These are phyloP conservation scores for Saccharomycopsis hybrid DNA, from an alignment of 1,139 yeast genomes.

Conservation along the genomic window DNA sequence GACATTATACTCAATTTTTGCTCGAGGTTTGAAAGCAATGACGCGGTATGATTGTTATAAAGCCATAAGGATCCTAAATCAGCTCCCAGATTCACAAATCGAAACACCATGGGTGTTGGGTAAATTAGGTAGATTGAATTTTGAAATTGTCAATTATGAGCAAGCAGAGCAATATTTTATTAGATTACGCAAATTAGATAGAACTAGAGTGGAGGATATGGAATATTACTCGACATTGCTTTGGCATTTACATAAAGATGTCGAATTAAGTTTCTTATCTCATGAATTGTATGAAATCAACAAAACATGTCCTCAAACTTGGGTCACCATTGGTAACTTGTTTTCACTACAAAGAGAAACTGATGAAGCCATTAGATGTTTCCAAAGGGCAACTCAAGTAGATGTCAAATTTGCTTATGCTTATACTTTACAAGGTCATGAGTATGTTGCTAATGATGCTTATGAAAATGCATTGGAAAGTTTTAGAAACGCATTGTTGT, in stretches of 20 bases:
- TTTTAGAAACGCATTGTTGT: constrained; percentile 70
- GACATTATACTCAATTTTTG: constrained; percentile 52
- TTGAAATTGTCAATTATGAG: constrained; percentile 81
- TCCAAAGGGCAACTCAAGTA: constrained; percentile 66
- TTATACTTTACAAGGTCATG: constrained; percentile 91
- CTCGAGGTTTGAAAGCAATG: constrained; percentile 60
- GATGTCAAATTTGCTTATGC: constrained; percentile 81
- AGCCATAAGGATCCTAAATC: constrained; percentile 64
- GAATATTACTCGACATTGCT: constrained; percentile 83
- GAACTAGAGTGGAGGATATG: constrained; percentile 84
- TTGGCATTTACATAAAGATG: constrained; percentile 87
- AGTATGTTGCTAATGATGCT: constrained; percentile 80
- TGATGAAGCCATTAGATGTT: constrained; percentile 85
- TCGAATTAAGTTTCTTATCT: constrained; percentile 74
- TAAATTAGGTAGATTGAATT: constrained; percentile 73
- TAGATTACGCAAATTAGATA: constrained; percentile 58
- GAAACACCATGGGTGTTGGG: constrained; percentile 84
- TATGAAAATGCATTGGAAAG: constrained; percentile 84
- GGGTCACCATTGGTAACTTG: constrained; percentile 90
- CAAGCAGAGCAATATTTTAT: constrained; percentile 63
- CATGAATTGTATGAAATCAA: constrained; percentile 72
- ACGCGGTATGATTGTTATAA: constrained; percentile 70
- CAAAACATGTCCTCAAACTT: constrained; percentile 67
- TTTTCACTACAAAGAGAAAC: constrained; percentile 81
- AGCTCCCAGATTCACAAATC: constrained; percentile 56